These are phyloP conservation scores for Colletotrichum plurivorum DNA, from an alignment of 2,329 filamentous ascomycete species.

Conservation along the genomic window DNA sequence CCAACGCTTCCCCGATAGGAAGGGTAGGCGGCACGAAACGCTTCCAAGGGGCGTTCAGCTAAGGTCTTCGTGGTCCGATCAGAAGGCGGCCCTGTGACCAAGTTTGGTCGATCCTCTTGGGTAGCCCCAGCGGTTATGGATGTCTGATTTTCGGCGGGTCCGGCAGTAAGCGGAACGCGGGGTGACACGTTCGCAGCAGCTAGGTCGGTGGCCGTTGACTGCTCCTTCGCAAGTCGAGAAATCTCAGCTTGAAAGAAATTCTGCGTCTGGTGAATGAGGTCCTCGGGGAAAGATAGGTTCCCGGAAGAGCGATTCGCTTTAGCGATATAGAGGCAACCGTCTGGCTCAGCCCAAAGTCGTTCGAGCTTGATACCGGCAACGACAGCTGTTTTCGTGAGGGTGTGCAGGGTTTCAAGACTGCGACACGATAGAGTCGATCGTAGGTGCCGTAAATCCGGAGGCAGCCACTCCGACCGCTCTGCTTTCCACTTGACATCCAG, in stretches of 20 bases:
- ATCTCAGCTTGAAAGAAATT: conserved; percentile 16
- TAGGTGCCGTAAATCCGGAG: conserved; percentile 12
- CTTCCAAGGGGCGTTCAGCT: conserved; percentile 50
- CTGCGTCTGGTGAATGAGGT: conserved; percentile 12
- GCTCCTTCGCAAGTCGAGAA: conserved; percentile 1
- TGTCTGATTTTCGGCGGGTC: background rate
- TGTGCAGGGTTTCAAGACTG: conserved; percentile 22
- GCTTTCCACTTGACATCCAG: conserved; percentile 23
- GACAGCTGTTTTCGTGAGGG: conserved; percentile 21
- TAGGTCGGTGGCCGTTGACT: background rate
- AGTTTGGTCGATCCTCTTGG: background rate
- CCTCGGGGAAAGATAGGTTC: conserved; percentile 24
- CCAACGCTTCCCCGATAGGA: conserved; percentile 54
- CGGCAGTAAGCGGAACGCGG: background rate
- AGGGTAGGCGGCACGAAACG: conserved; percentile 60
- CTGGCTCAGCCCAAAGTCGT: conserved; percentile 30
- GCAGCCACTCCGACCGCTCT: conserved; percentile 29
- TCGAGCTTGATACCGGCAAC: conserved; percentile 15
- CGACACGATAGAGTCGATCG: conserved; percentile 9
- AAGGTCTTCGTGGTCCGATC: conserved; percentile 1
- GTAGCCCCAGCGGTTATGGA: background rate
- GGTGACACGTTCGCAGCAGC: background rate
- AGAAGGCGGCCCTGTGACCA: background rate
- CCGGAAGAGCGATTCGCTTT: background rate
- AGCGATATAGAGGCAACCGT: conserved; percentile 26